Conservation (phyloP, 805 yeast genomes). For the Wickerhamomyces canadensis region DNA sequence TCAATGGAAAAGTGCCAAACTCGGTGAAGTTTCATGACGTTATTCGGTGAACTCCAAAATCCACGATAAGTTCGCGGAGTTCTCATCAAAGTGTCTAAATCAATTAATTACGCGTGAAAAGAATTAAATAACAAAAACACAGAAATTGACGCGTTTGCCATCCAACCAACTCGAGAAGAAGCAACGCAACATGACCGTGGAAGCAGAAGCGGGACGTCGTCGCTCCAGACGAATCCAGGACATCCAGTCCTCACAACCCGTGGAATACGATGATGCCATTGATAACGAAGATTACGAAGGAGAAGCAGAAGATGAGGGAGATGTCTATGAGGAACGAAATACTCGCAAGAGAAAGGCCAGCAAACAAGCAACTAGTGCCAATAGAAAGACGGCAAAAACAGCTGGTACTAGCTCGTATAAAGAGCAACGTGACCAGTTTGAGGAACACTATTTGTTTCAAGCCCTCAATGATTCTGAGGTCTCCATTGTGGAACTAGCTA, state of each 20-base stretch:
- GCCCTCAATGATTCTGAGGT: slow-evolving; percentile 45
- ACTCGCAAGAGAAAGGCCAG: slow-evolving; percentile 13
- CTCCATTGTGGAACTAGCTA: slow-evolving; percentile 45
- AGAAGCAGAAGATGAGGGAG: slow-evolving; percentile 19
- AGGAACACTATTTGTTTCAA: slow-evolving; percentile 43
- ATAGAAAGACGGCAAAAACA: slow-evolving; percentile 5
- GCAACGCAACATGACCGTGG: slow-evolving; percentile 5
- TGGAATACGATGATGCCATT: slow-evolving; percentile 18
- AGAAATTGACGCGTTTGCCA: not conserved
- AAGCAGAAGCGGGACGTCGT: slow-evolving; percentile 6
- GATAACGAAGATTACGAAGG: slow-evolving; percentile 17
- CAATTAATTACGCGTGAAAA: slow-evolving; percentile 1
- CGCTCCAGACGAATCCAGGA: slow-evolving; percentile 21
- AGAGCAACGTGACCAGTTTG: slow-evolving; percentile 35
- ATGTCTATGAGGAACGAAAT: slow-evolving; percentile 15
- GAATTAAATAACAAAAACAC: not conserved
- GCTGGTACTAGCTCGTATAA: slow-evolving; percentile 26
- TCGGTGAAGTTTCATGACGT: too few relatives aligned
- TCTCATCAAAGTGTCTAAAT: too few relatives aligned
- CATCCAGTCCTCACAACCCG: slow-evolving; percentile 13
- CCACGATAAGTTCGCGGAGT: too few relatives aligned
- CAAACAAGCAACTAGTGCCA: slow-evolving; percentile 1
- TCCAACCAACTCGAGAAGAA: not conserved
- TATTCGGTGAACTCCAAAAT: too few relatives aligned
- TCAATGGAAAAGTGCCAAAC: too few relatives aligned